A percentile compares a stretch with the other conserved stretches of the same genome.
Conservation (phyloP, 495 filamentous ascomycete genomes). For the Daldinia childiae region DNA sequence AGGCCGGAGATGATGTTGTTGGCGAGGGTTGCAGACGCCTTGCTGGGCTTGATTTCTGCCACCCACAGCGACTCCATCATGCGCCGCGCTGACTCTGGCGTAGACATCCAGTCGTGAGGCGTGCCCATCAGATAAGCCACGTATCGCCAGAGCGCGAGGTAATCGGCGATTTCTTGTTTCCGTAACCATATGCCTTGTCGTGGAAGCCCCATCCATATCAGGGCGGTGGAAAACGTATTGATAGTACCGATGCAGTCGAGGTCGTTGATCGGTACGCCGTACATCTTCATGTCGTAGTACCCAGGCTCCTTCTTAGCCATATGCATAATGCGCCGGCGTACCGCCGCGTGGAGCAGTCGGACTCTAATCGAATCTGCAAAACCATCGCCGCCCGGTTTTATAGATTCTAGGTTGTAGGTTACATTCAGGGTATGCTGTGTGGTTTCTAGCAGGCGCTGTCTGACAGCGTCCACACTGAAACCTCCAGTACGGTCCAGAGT, state of each 20-base stretch:
- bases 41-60: conserved; percentile 70
- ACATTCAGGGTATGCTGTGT: conserved; percentile 80
- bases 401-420: conserved; percentile 68
- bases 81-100: conserved; percentile 61
- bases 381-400: conserved; percentile 74
- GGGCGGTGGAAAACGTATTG: conserved; percentile 69
- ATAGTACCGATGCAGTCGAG: conserved; percentile 78
- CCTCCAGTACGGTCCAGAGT: conserved; percentile 81
- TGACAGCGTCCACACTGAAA: conserved; percentile 74
- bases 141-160: conserved; percentile 79
- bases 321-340: conserved; percentile 70
- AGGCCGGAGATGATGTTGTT: conserved; percentile 78
- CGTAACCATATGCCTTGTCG: conserved; percentile 74
- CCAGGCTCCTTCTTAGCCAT: conserved; percentile 62
- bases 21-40: conserved; percentile 68
- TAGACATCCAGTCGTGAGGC: conserved; percentile 66
- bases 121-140: conserved; percentile 77
- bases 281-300: conserved; percentile 69
- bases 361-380: conserved; percentile 76
- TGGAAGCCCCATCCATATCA: conserved; percentile 75
- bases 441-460: conserved; percentile 76
- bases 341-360: conserved; percentile 76
- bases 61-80: conserved; percentile 72
- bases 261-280: conserved; percentile 77
- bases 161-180: conserved; percentile 71